Evolutionary conservation across 2,329 filamentous ascomycete species (phyloP).

Genomic region (Taxawa tesnikishii): DNA sequence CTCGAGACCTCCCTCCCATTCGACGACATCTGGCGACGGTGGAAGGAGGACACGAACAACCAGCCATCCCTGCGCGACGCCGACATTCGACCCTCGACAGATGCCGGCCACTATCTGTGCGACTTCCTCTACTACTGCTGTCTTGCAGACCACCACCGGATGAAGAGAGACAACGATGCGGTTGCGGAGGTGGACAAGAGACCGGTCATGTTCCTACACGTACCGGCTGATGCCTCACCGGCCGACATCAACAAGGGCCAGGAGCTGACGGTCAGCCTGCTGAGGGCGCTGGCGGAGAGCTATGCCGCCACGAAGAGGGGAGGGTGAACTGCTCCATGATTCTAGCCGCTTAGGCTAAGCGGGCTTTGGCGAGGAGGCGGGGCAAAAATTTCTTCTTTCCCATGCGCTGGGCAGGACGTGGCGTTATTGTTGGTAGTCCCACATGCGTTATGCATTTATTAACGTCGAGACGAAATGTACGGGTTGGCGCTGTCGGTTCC

Average conservation of each 20-base stretch:
- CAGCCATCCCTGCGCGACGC: slow-evolving; percentile 14
- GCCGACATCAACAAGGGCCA: slow-evolving; percentile 20
- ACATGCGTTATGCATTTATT: no score
- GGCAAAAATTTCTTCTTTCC: no score
- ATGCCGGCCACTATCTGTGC: slow-evolving; percentile 31
- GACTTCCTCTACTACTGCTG: slow-evolving; percentile 32
- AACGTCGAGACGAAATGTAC: background rate
- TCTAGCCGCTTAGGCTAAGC: background rate
- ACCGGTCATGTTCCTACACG: slow-evolving; percentile 29
- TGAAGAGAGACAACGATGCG: slow-evolving; percentile 4
- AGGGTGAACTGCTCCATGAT: no score
- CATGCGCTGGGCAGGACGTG: no score
- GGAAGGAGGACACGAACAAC: slow-evolving; percentile 15
- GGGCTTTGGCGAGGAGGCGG: background rate
- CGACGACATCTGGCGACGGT: slow-evolving; percentile 17
- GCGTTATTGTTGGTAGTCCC: no score
- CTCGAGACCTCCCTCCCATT: slow-evolving; percentile 18
- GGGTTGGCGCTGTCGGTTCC: background rate
- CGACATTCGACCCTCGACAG: slow-evolving; percentile 23
- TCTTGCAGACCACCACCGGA: slow-evolving; percentile 20
- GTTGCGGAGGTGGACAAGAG: slow-evolving; percentile 8
- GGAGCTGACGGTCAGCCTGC: slow-evolving; percentile 18
- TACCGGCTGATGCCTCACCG: slow-evolving; percentile 23
- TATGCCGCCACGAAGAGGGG: slow-evolving; percentile 9
- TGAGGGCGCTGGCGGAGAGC: slow-evolving; percentile 22